Base-by-base conservation (phyloP, 495 filamentous ascomycete genomes). In the Penicillium paxilli region DNA sequence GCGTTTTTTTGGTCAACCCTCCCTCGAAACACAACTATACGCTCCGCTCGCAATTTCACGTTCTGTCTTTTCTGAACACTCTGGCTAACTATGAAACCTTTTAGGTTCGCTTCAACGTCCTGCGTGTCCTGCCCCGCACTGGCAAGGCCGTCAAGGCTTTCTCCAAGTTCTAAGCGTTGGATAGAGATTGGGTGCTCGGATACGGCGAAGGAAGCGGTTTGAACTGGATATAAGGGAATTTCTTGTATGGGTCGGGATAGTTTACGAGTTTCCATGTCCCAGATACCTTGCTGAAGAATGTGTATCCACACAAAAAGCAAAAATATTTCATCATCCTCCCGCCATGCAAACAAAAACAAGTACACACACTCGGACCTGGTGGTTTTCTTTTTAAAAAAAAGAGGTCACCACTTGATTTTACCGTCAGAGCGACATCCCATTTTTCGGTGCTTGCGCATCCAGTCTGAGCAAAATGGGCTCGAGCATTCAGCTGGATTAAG, bases 21-120 rank as follows among this genome's bases (percentile, higher is more conserved):
- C 2, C n/a, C 12, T 25, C 28, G 19, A 20, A 26, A 22, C 20
- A 8, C 35, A 19, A 33, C 12, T 22, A 33, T 26, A 9, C 22
- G 35, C 24, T 4, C 11, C 38, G 16, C 10, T 4, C 16, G 16
- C 14, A 57, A 47, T 24, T 22, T 37, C n/a, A 11, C 17, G 20
- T 1, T 12, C 4, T 22, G 2, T 19, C 3, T 47, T 30, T 17
- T 2, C 24, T 12, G 44, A 47, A 56, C 40, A n/a, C 26, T 6
- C 16, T 47, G 26, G 37, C 65, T 71, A 61, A 72, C 58, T 57
- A 38, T 33, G 6, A 35, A 10, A 50, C 47, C 22, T 48, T 42
- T 52, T 52, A 97, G 92, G 90, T 98, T 63, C 94, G 94, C 63
- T 99, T 99, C 90, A 99, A 99, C 82, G 89, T 93, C 68, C 88